phyloP scores from a whole-genome alignment of 2,329 filamentous ascomycete species.

The Gyromitra esculenta region DNA sequence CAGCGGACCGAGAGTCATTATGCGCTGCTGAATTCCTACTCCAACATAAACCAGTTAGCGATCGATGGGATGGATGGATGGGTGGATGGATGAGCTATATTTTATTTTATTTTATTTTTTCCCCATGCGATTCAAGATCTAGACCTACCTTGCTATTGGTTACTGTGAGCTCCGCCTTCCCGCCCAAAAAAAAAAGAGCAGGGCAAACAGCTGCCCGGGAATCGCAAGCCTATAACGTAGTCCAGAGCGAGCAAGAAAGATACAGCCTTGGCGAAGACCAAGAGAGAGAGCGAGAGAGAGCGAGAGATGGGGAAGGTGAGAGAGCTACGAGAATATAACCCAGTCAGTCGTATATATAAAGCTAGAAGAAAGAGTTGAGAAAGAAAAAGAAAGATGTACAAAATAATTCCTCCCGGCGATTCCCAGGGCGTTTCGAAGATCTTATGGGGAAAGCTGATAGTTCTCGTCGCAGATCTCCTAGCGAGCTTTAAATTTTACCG shows the following conservation, averaged over 20 bases:
- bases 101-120: too few species aligned
- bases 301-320: neutral
- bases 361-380: constrained; percentile 3
- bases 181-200: too few species aligned
- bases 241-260: neutral
- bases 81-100: too few species aligned
- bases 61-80: neutral
- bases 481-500: neutral
- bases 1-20: constrained; percentile 46
- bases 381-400: neutral
- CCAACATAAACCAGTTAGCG: neutral
- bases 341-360: constrained; percentile 8
- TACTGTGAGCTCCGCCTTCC: neutral
- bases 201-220: neutral
- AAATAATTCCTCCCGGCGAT: neutral
- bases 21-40: constrained; percentile 4
- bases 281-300: too few species aligned
- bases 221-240: neutral
- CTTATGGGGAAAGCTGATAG: constrained; percentile 33
- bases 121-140: neutral
- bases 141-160: neutral
- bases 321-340: constrained; percentile 7
- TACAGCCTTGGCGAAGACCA: neutral
- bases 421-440: constrained; percentile 40
- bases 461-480: constrained; percentile 22